A percentile compares a stretch with the other conserved stretches of the same genome.
phyloP scores from a whole-genome alignment of 2,329 filamentous ascomycete species.

The Pseudofabraea citricarpa region DNA sequence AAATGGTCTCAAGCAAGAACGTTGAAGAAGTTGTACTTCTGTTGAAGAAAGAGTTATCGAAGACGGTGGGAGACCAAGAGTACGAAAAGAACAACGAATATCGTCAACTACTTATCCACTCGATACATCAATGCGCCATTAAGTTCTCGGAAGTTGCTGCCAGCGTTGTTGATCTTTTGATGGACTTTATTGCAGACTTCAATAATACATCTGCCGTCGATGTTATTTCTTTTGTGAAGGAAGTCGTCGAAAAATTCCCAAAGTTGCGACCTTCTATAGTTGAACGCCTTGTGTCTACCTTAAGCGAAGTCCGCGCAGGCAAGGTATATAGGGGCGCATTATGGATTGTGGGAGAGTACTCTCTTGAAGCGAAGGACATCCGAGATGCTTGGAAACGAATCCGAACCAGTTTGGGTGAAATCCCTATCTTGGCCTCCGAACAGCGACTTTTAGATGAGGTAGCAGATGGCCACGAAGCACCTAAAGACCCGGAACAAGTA shows the following conservation, averaged over 20 bases:
- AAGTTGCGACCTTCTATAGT: slow-evolving; percentile 83
- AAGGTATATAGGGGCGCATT: slow-evolving; percentile 96
- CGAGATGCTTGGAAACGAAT: slow-evolving; percentile 96
- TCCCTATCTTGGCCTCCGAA: slow-evolving; percentile 92
- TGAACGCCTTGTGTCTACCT: slow-evolving; percentile 79
- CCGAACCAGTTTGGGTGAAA: slow-evolving; percentile 88
- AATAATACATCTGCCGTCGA: slow-evolving; percentile 96
- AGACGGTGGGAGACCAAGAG: slow-evolving; percentile 96
- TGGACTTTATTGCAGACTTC: slow-evolving; percentile 99
- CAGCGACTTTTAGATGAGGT: slow-evolving; percentile 86
- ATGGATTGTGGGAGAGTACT: slow-evolving; percentile 98
- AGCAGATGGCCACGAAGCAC: slow-evolving; percentile 61
- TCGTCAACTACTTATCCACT: slow-evolving; percentile 89
- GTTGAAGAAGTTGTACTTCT: slow-evolving; percentile 95
- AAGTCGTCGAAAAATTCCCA: slow-evolving; percentile 97
- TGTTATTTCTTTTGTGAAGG: slow-evolving; percentile 97
- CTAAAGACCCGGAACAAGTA: slow-evolving; percentile 57
- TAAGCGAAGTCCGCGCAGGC: slow-evolving; percentile 89
- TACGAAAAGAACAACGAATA: slow-evolving; percentile 98
- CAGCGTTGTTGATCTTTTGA: slow-evolving; percentile 91
- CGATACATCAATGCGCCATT: slow-evolving; percentile 97
- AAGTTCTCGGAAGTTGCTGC: slow-evolving; percentile 98
- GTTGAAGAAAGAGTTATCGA: slow-evolving; percentile 94
- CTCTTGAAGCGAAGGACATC: slow-evolving; percentile 88
- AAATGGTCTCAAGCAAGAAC: slow-evolving; percentile 99